phyloP scores from a whole-genome alignment of 805 yeast genomes.

The Candida bentonensis region DNA sequence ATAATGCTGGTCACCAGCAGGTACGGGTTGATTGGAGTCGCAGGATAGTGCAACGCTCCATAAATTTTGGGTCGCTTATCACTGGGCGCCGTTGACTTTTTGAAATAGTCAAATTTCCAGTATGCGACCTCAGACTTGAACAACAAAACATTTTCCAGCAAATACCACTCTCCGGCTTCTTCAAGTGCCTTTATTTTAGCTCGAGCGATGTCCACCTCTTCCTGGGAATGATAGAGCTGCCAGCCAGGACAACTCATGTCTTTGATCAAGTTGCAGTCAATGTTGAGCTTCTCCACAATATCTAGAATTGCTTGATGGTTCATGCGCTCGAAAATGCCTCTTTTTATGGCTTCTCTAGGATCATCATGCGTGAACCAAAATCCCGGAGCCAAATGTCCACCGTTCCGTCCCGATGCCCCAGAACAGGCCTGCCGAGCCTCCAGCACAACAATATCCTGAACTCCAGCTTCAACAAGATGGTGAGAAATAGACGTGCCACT shows the following conservation, averaged over 20 bases:
- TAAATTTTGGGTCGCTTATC: constrained; percentile 2
- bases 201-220: neutral
- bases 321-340: neutral
- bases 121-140: neutral
- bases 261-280: neutral
- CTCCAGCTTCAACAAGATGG: constrained; percentile 14
- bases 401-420: constrained; percentile 36
- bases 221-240: neutral
- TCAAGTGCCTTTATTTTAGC: neutral
- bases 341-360: neutral
- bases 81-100: neutral
- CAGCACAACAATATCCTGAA: constrained; percentile 18
- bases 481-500: constrained; percentile 30
- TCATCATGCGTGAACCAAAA: neutral
- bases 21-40: constrained; percentile 33
- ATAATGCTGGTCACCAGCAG: constrained; percentile 25
- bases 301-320: neutral
- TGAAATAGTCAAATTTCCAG: neutral
- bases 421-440: constrained; percentile 30
- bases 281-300: neutral
- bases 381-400: constrained; percentile 33
- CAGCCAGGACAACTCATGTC: neutral
- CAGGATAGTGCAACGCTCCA: constrained; percentile 26
- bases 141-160: neutral
- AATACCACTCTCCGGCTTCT: neutral